Conservation (phyloP, 345 rosid species). For the Lagerstroemia speciosa region DNA sequence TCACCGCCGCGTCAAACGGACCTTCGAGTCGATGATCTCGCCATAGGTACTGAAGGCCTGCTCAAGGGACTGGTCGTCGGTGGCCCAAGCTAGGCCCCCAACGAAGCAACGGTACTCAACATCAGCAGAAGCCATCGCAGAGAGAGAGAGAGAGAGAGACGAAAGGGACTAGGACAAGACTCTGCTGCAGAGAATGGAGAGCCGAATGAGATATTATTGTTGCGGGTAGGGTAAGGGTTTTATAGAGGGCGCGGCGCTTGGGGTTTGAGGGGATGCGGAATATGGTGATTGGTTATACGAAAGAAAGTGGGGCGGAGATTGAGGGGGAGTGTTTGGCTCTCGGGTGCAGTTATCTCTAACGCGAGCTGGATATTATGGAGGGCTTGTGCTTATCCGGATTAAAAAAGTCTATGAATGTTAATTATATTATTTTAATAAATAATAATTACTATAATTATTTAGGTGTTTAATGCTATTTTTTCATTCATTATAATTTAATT, state of each 20-base stretch:
- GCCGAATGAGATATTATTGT: fast-evolving
- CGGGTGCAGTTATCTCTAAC: not conserved
- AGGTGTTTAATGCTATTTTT: no score
- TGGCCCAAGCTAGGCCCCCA: conserved; percentile 96
- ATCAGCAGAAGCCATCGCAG: conserved; percentile 52
- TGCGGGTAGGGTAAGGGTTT: not conserved
- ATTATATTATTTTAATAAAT: no score
- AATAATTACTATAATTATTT: no score
- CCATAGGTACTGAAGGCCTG: conserved; percentile 60
- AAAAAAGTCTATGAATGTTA: no score
- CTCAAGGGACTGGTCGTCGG: conserved; percentile 50
- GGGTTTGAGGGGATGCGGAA: conserved; percentile 8
- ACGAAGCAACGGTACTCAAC: conserved; percentile 80
- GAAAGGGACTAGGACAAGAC: not conserved
- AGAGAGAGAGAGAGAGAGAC: no score
- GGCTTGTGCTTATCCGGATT: not conserved
- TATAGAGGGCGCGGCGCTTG: not conserved
- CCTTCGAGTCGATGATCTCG: conserved; percentile 93
- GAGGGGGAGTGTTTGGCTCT: not conserved
- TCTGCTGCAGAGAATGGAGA: no score
- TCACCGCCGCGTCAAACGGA: conserved; percentile 47
- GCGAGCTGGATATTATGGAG: not conserved
- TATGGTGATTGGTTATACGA: conserved; percentile 2
- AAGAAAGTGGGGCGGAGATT: not conserved
- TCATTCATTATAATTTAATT: no score